Conservation (phyloP, 352 stramenopile species). For the Pilasporangium apinafurcum region DNA sequence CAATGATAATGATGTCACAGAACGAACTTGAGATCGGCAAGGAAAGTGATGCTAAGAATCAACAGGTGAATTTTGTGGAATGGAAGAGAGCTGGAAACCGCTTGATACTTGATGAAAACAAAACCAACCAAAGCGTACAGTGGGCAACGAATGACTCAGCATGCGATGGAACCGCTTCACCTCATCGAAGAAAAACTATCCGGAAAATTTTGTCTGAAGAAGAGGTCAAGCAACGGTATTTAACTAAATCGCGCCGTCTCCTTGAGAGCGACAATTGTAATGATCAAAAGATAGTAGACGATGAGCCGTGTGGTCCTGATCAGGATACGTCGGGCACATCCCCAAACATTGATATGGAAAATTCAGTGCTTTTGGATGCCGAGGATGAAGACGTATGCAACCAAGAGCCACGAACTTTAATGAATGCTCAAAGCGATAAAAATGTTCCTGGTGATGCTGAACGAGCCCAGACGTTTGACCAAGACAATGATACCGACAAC, state of each 20-base stretch:
- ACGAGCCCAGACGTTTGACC: too few relatives aligned
- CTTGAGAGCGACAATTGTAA: background rate
- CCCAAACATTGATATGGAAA: background rate
- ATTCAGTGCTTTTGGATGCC: slow-evolving; percentile 3
- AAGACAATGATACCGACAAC: background rate
- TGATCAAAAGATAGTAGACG: background rate
- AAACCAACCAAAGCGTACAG: background rate
- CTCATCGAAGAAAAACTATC: slow-evolving; percentile 22
- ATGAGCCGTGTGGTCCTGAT: too few relatives aligned
- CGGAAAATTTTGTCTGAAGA: slow-evolving; percentile 29
- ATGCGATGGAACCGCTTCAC: background rate
- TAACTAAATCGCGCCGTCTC: background rate
- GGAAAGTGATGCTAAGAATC: background rate
- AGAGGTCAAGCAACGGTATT: slow-evolving; percentile 11
- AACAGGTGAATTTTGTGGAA: background rate
- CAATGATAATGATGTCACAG: background rate
- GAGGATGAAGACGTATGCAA: slow-evolving; percentile 6
- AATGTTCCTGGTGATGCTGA: too few relatives aligned
- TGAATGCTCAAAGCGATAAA: too few relatives aligned
- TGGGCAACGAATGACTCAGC: background rate
- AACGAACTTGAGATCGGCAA: background rate
- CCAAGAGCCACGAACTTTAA: too few relatives aligned
- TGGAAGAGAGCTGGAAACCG: too few relatives aligned
- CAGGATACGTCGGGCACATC: too few relatives aligned
- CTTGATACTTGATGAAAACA: too few relatives aligned